Evolutionary conservation across 129 eudicot genomes (phyloP).

Genomic region (Glebionis coronaria): DNA sequence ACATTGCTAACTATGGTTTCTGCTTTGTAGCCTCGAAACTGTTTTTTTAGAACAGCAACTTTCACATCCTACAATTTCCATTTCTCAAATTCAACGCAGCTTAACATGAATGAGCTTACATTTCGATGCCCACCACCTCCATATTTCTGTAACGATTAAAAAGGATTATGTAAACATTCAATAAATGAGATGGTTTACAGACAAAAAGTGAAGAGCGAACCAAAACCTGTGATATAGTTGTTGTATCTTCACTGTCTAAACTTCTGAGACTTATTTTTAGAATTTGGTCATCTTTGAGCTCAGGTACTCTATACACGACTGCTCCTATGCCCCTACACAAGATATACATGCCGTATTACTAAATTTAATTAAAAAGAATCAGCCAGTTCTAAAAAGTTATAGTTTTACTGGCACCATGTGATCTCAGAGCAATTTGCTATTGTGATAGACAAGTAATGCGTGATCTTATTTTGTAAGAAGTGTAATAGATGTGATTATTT

Average conservation of each 20-base stretch:
- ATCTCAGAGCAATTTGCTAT: too few species aligned
- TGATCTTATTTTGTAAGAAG: too few species aligned
- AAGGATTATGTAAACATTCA: neutral
- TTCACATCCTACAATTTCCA: constrained; percentile 60
- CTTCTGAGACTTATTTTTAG: constrained; percentile 84
- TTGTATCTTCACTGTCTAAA: constrained; percentile 57
- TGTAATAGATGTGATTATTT: too few species aligned
- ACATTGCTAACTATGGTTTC: neutral
- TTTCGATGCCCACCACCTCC: constrained; percentile 95
- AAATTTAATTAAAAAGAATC: too few species aligned
- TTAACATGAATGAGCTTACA: constrained; percentile 82
- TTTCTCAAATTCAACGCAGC: constrained; percentile 44
- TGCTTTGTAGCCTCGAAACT: neutral
- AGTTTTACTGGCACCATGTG: too few species aligned
- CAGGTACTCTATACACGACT: constrained; percentile 70
- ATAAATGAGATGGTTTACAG: neutral
- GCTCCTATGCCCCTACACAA: constrained; percentile 76
- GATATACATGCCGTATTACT: neutral
- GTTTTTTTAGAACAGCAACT: too few species aligned
- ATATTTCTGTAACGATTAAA: constrained; percentile 37
- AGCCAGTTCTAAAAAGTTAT: too few species aligned
- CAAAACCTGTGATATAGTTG: constrained; percentile 70
- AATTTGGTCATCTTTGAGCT: constrained; percentile 51
- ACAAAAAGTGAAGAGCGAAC: neutral
- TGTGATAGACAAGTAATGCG: too few species aligned